phyloP scores from a whole-genome alignment of 352 stramenopile species.

The Globisporangium parvum region DNA sequence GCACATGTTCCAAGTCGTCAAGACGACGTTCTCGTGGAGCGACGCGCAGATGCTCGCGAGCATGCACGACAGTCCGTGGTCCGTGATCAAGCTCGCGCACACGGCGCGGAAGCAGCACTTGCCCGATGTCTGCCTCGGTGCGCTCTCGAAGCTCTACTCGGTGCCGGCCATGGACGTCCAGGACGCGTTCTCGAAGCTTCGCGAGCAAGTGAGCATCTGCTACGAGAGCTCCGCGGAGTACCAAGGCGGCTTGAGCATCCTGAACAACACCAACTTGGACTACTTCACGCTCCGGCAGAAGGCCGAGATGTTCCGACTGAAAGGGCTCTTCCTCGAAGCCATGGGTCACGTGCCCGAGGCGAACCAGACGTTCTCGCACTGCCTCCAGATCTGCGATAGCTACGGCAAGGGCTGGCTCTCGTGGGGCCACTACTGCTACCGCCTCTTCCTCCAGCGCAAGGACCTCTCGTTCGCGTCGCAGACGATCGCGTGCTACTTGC shows the following conservation, averaged over 20 bases:
- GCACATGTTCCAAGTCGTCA: conserved; percentile 91
- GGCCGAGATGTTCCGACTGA: conserved; percentile 90
- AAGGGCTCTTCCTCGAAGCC: conserved; percentile 86
- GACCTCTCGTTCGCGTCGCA: conserved; percentile 79
- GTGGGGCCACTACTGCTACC: conserved; percentile 91
- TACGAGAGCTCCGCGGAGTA: conserved; percentile 87
- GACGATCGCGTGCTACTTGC: conserved; percentile 92
- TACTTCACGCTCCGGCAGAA: conserved; percentile 91
- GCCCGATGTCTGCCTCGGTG: conserved; percentile 80
- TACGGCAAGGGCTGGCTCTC: conserved; percentile 94
- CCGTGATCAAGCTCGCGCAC: conserved; percentile 88
- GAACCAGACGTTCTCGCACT: conserved; percentile 89
- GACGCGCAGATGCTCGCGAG: conserved; percentile 84
- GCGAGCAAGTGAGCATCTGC: conserved; percentile 92
- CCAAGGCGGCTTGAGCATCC: conserved; percentile 82
- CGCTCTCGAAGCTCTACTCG: conserved; percentile 82
- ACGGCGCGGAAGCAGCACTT: conserved; percentile 89
- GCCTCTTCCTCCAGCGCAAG: conserved; percentile 70
- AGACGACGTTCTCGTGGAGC: conserved; percentile 85
- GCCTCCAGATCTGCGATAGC: conserved; percentile 88
- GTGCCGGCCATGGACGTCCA: conserved; percentile 91
- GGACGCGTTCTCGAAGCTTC: conserved; percentile 90
- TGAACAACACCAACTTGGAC: conserved; percentile 93
- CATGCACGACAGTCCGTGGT: conserved; percentile 92
- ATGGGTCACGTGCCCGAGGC: conserved; percentile 74